A percentile compares a stretch with the other conserved stretches of the same genome.
Conservation (phyloP, 164 flowering plant genomes). For the Nymphaea thermarum region DNA sequence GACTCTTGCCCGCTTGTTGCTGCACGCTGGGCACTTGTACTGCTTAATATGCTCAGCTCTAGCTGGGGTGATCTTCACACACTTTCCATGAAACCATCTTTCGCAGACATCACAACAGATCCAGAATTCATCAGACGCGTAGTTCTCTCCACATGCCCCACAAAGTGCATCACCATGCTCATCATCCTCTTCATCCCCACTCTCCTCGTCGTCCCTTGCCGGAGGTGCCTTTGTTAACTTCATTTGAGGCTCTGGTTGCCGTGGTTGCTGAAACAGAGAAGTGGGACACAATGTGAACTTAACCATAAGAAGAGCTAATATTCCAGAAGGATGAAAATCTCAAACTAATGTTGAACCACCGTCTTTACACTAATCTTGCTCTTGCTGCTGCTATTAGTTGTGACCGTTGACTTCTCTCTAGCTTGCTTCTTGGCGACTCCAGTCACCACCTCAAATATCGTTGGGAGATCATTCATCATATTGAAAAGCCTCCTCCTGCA, state of each 20-base stretch:
- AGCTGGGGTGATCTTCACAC: slow-evolving; percentile 74
- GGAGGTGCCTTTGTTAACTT: slow-evolving; percentile 30
- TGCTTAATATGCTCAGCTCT: slow-evolving; percentile 80
- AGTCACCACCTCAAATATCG: slow-evolving; percentile 64
- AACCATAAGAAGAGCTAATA: background rate
- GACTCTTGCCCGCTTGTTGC: slow-evolving; percentile 60
- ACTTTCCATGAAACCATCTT: slow-evolving; percentile 82
- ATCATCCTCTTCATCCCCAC: slow-evolving; percentile 65
- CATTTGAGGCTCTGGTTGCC: slow-evolving; percentile 31
- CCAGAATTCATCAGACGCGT: slow-evolving; percentile 62
- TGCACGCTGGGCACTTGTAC: slow-evolving; percentile 79
- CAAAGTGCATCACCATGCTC: slow-evolving; percentile 71
- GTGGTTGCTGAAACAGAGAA: slow-evolving; percentile 19
- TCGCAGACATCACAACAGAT: slow-evolving; percentile 75
- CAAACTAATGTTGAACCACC: slow-evolving; percentile 9
- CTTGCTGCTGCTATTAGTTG: slow-evolving; percentile 43
- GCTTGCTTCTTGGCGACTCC: slow-evolving; percentile 40
- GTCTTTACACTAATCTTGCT: slow-evolving; percentile 40
- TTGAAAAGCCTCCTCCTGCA: slow-evolving; percentile 72
- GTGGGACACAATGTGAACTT: background rate
- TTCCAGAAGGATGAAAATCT: background rate
- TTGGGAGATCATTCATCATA: slow-evolving; percentile 80
- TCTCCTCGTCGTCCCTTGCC: slow-evolving; percentile 42
- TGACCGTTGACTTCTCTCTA: slow-evolving; percentile 38
- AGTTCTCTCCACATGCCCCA: slow-evolving; percentile 70